Percentiles rank a stretch among this genome's conserved stretches.
These are phyloP conservation scores for Raddia guianensis DNA, from an alignment of 176 grass and related monocot genomes.

Conservation along the genomic window DNA sequence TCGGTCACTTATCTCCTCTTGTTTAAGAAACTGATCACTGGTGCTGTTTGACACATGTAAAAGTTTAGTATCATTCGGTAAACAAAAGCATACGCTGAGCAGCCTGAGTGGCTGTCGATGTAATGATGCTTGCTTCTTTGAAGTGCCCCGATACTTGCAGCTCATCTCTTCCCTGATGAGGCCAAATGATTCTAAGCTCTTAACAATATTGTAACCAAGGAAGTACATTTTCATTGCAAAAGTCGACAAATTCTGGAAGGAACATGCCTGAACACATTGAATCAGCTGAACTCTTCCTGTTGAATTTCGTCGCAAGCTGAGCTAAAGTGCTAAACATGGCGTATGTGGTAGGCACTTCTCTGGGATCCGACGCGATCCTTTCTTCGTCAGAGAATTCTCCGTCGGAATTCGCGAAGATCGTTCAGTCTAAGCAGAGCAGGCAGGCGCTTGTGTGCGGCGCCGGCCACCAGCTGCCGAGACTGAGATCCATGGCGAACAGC, in stretches of 20 bases:
- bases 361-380: neutral
- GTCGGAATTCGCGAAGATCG: conserved; percentile 36
- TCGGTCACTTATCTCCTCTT: neutral
- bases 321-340: no score
- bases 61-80: neutral
- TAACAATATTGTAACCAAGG: neutral
- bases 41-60: neutral
- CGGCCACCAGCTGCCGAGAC: conserved; percentile 6
- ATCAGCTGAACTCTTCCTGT: neutral
- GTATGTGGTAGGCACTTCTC: neutral
- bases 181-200: neutral
- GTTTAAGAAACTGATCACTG: neutral
- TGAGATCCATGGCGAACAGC: conserved; percentile 38
- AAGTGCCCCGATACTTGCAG: neutral
- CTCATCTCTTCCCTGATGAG: neutral
- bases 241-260: neutral
- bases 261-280: neutral
- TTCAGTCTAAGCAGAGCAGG: conserved; percentile 53
- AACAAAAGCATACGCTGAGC: neutral
- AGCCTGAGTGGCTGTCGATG: neutral
- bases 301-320: neutral
- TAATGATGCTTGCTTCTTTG: neutral
- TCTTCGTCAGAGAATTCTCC: conserved; percentile 26
- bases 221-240: neutral
- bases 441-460: conserved; percentile 27